These are phyloP conservation scores for Areca catechu DNA, from an alignment of 176 grass and related monocot species.

Conservation along the genomic window DNA sequence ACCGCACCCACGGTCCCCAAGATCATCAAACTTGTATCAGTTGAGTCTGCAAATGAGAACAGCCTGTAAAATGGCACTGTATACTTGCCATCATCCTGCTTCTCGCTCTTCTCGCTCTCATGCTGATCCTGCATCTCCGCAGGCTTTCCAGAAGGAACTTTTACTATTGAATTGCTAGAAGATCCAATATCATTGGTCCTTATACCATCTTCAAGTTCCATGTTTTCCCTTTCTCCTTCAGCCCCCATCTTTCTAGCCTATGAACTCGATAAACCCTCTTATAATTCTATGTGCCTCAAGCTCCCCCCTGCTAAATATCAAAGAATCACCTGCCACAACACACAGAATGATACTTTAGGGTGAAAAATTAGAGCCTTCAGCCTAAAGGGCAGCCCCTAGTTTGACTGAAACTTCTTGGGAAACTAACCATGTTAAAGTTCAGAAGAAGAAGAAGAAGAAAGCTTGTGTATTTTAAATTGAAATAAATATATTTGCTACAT, in stretches of 20 bases:
- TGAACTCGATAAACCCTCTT: no score
- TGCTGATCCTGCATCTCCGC: not conserved
- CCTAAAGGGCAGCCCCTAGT: no score
- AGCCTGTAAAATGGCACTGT: conserved; percentile 73
- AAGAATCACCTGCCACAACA: no score
- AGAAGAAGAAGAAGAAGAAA: no score
- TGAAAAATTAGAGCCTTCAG: no score
- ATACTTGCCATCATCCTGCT: conserved; percentile 7
- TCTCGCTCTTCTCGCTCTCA: not conserved
- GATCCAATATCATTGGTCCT: not conserved
- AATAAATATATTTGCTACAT: no score
- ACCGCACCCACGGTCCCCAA: conserved; percentile 61
- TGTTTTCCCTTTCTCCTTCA: not conserved
- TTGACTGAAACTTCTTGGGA: no score
- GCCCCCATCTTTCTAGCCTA: not conserved
- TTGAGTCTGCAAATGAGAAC: conserved; percentile 79
- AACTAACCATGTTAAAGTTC: no score
- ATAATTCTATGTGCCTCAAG: no score
- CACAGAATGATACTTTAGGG: no score
- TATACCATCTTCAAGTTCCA: not conserved
- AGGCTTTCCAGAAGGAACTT: not conserved
- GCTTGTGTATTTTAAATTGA: no score
- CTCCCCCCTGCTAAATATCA: no score
- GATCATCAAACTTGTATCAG: conserved; percentile 58
- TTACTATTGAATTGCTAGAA: not conserved